Evolutionary conservation across 2,329 filamentous ascomycete species (phyloP).

Genomic region (Sphaerulina vaccinii): DNA sequence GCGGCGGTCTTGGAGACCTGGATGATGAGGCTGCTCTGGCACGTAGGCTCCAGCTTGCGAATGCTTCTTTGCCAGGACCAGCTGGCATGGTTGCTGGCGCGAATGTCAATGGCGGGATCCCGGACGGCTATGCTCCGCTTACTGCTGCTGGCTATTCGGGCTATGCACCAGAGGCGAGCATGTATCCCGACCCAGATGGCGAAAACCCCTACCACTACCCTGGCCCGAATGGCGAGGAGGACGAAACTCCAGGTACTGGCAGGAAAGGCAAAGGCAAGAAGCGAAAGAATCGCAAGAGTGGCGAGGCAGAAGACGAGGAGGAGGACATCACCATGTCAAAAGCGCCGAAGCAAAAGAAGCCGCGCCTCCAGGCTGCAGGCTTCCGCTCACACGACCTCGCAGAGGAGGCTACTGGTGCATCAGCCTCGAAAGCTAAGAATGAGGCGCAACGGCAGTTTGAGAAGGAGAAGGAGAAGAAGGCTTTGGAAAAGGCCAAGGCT

Average conservation of each 20-base stretch:
- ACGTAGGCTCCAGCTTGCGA: conserved; percentile 33
- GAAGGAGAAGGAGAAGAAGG: conserved; percentile 45
- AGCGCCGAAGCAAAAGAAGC: conserved; percentile 37
- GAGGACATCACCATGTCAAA: conserved; percentile 40
- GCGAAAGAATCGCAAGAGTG: conserved; percentile 20
- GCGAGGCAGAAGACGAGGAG: conserved; percentile 32
- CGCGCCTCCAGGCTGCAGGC: conserved; percentile 35
- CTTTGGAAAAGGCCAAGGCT: conserved; percentile 41
- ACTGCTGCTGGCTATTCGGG: conserved; percentile 31
- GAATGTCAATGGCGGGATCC: conserved; percentile 21
- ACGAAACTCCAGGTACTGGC: conserved; percentile 16
- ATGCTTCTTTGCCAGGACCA: conserved; percentile 31
- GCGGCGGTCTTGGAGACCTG: conserved; percentile 22
- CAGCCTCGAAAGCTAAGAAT: conserved; percentile 39
- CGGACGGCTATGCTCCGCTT: conserved; percentile 37
- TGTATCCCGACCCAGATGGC: conserved; percentile 34
- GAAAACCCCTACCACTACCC: conserved; percentile 31
- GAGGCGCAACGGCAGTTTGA: conserved; percentile 49
- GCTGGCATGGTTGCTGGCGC: conserved; percentile 34
- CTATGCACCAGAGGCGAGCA: conserved; percentile 31
- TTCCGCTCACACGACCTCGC: conserved; percentile 35
- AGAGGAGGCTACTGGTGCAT: conserved; percentile 26
- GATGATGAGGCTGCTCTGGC: conserved; percentile 34
- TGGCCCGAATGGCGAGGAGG: conserved; percentile 27
- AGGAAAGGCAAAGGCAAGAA: conserved; percentile 25